Evolutionary conservation across 345 rosid species (phyloP).

Genomic region (Citrus unshiu): DNA sequence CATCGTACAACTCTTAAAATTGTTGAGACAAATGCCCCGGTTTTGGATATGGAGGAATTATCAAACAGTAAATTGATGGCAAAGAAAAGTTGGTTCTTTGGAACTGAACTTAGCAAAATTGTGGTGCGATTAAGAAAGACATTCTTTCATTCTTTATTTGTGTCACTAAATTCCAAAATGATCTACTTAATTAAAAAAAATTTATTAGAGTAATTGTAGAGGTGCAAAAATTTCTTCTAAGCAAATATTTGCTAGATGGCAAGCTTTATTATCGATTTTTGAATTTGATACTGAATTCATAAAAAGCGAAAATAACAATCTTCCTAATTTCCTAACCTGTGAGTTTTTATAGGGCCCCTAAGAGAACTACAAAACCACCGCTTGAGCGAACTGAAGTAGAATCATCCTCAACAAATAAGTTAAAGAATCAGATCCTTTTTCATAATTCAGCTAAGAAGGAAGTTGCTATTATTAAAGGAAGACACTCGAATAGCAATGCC

Average conservation of each 20-base stretch:
- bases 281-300: neutral
- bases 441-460: too few relatives aligned
- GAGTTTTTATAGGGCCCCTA: neutral
- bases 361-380: too few relatives aligned
- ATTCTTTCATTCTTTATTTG: neutral
- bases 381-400: too few relatives aligned
- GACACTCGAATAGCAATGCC: too few relatives aligned
- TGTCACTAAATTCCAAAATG: neutral
- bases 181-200: neutral
- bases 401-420: too few relatives aligned
- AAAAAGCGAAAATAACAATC: neutral
- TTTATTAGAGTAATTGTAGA: neutral
- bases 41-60: neutral
- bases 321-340: neutral
- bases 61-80: neutral
- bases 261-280: neutral
- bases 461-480: too few relatives aligned
- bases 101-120: neutral
- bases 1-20: too few relatives aligned
- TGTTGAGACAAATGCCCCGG: neutral
- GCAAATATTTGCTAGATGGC: neutral
- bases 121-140: neutral
- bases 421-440: too few relatives aligned
- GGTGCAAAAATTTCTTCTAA: neutral
- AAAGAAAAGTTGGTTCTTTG: neutral